These are phyloP conservation scores for Thelephora ganbajun DNA, from an alignment of 768 basidiomycete species.

Conservation along the genomic window DNA sequence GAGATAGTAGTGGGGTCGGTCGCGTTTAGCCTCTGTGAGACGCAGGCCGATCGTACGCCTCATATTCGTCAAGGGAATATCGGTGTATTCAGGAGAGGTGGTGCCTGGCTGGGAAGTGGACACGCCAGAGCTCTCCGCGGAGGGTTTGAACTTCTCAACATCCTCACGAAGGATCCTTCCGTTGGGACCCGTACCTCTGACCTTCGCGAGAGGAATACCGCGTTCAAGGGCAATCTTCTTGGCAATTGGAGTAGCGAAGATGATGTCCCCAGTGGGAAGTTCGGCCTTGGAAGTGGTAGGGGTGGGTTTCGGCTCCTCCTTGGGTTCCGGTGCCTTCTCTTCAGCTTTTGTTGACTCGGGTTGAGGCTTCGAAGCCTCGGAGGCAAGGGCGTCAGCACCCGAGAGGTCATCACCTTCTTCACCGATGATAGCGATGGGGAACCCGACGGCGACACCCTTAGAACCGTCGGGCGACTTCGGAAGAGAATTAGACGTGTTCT, in stretches of 20 bases:
- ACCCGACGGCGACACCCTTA: slow-evolving; percentile 80
- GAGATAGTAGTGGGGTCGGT: slow-evolving; percentile 94
- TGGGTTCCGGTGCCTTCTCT: slow-evolving; percentile 27
- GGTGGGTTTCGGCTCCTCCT: slow-evolving; percentile 20
- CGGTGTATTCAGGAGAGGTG: slow-evolving; percentile 61
- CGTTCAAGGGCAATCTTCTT: slow-evolving; percentile 94
- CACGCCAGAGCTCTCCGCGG: slow-evolving; percentile 27
- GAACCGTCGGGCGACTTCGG: slow-evolving; percentile 65
- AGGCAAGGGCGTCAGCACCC: slow-evolving; percentile 59
- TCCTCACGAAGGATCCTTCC: slow-evolving; percentile 93
- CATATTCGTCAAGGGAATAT: slow-evolving; percentile 88
- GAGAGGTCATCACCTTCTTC: slow-evolving; percentile 95
- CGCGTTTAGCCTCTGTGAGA: slow-evolving; percentile 85
- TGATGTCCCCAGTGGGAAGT: slow-evolving; percentile 56
- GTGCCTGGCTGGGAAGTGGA: slow-evolving; percentile 31
- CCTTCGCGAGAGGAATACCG: slow-evolving; percentile 77
- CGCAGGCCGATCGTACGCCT: slow-evolving; percentile 85
- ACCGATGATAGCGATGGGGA: slow-evolving; percentile 79
- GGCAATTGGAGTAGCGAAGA: slow-evolving; percentile 91
- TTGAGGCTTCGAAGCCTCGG: slow-evolving; percentile 38
- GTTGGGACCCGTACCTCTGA: slow-evolving; percentile 89
- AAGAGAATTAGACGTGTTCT: slow-evolving; percentile 2
- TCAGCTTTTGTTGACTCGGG: slow-evolving; percentile 22
- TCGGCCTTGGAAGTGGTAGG: slow-evolving; percentile 33
- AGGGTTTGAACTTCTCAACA: slow-evolving; percentile 76